Evolutionary conservation across 306 rosid species (phyloP).

Genomic region (Fagus sylvatica): DNA sequence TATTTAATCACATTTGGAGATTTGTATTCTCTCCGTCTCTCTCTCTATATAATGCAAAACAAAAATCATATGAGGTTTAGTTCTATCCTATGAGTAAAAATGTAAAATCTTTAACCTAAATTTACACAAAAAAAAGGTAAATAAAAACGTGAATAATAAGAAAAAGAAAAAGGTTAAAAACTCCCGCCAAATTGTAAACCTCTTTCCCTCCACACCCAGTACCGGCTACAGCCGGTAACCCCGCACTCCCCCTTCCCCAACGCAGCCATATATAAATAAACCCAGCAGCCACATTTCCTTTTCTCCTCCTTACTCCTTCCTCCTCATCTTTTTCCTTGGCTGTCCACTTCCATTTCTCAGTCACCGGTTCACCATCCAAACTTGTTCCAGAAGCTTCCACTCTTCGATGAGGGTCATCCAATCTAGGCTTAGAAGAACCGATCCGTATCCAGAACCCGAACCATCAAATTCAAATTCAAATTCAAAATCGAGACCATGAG

Average conservation of each 20-base stretch:
- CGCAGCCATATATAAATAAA: neutral
- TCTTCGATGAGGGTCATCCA: constrained; percentile 9
- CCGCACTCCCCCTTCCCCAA: neutral
- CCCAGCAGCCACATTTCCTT: neutral
- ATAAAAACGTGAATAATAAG: neutral
- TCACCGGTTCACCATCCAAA: constrained; percentile 1
- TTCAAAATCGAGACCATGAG: constrained; percentile 25
- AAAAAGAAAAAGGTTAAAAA: neutral
- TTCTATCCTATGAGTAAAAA: too few species aligned
- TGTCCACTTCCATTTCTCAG: neutral
- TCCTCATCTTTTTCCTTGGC: neutral
- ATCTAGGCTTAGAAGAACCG: constrained; percentile 7
- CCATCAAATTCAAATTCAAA: too few species aligned
- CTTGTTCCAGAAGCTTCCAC: neutral
- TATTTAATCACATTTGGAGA: too few species aligned
- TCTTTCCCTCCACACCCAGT: constrained; percentile 20
- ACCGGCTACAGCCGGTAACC: constrained; percentile 27
- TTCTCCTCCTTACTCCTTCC: neutral
- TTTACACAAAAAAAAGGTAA: too few species aligned
- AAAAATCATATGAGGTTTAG: too few species aligned
- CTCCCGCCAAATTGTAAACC: constrained; percentile 29
- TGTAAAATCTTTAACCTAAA: too few species aligned
- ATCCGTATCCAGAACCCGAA: neutral
- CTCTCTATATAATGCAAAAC: too few species aligned
- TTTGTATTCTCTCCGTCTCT: too few species aligned